A percentile compares a stretch with the other conserved stretches of the same genome.
Evolutionary conservation across 768 basidiomycete genomes (phyloP).

Genomic region (Psilocybe sp.): DNA sequence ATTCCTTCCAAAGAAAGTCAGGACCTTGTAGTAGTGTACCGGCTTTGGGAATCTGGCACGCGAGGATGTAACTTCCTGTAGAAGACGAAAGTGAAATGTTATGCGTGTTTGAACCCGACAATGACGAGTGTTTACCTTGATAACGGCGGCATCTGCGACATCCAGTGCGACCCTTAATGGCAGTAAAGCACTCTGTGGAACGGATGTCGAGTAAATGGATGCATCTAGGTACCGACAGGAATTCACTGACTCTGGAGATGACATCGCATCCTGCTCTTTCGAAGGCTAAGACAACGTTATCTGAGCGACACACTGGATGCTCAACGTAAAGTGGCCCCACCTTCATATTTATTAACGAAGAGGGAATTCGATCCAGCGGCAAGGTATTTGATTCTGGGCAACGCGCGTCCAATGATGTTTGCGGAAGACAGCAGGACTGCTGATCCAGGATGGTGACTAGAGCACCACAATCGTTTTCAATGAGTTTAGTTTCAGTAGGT

Average conservation of each 20-base stretch:
- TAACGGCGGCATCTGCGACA: slow-evolving; percentile 37
- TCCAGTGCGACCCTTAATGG: slow-evolving; percentile 18
- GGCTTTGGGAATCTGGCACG: slow-evolving; percentile 59
- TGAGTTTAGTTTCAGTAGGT: neutral
- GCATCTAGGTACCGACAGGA: neutral
- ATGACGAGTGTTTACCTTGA: slow-evolving; percentile 29
- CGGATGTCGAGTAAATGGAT: neutral
- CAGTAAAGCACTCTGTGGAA: slow-evolving; percentile 26
- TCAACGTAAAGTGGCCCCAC: slow-evolving; percentile 14
- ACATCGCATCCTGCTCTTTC: slow-evolving; percentile 33
- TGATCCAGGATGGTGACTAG: slow-evolving; percentile 31
- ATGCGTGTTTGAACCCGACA: too few relatives aligned
- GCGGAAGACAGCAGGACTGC: slow-evolving; percentile 25
- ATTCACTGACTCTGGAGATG: slow-evolving; percentile 26
- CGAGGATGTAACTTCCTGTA: slow-evolving; percentile 47
- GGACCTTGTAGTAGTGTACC: slow-evolving; percentile 37
- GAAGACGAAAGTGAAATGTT: neutral
- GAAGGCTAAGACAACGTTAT: slow-evolving; percentile 19
- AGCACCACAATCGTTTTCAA: neutral
- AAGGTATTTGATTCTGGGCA: slow-evolving; percentile 27
- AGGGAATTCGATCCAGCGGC: slow-evolving; percentile 27
- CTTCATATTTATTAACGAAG: slow-evolving; percentile 27
- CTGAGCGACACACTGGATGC: neutral
- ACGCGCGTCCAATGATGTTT: slow-evolving; percentile 20
- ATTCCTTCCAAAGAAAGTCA: slow-evolving; percentile 56